Evolutionary conservation across 164 flowering plant genomes (phyloP).

Genomic region (Santalum album): DNA sequence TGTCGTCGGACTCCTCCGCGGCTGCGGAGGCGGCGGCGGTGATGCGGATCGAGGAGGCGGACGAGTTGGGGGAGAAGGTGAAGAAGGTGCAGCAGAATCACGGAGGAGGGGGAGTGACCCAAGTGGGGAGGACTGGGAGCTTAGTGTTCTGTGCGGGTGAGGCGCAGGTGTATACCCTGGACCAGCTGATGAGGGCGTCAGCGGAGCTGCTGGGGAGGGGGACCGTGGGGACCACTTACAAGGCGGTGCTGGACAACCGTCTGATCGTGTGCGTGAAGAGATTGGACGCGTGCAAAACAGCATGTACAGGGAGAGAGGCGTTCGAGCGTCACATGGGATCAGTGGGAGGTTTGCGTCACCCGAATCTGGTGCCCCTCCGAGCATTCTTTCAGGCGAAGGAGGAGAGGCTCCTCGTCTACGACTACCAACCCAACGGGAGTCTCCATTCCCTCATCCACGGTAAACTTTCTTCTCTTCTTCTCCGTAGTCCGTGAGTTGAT

Average conservation of each 20-base stretch:
- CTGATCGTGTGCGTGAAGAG: conserved; percentile 77
- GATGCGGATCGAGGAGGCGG: conserved; percentile 46
- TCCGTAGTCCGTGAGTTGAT: no score
- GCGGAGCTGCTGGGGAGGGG: conserved; percentile 93
- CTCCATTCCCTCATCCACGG: conserved; percentile 84
- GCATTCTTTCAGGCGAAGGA: conserved; percentile 87
- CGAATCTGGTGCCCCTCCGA: conserved; percentile 78
- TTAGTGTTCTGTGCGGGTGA: conserved; percentile 88
- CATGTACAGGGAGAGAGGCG: conserved; percentile 34
- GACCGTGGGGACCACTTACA: conserved; percentile 73
- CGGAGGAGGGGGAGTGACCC: conserved; percentile 17
- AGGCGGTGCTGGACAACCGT: conserved; percentile 78
- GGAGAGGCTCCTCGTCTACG: conserved; percentile 77
- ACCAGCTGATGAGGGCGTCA: conserved; percentile 88
- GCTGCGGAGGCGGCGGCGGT: conserved; percentile 30
- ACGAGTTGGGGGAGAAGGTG: conserved; percentile 48
- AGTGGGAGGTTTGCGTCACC: conserved; percentile 75
- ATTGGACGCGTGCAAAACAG: conserved; percentile 43
- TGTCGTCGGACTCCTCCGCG: conserved; percentile 18
- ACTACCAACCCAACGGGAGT: conserved; percentile 90
- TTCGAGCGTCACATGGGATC: conserved; percentile 74
- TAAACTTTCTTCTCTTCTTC: conserved; percentile 13
- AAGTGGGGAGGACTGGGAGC: conserved; percentile 51
- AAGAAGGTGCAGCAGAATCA: conserved; percentile 24
- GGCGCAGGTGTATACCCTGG: conserved; percentile 52